These are phyloP conservation scores for Dryas integrifolia DNA, from an alignment of 331 rosid species.

Conservation along the genomic window DNA sequence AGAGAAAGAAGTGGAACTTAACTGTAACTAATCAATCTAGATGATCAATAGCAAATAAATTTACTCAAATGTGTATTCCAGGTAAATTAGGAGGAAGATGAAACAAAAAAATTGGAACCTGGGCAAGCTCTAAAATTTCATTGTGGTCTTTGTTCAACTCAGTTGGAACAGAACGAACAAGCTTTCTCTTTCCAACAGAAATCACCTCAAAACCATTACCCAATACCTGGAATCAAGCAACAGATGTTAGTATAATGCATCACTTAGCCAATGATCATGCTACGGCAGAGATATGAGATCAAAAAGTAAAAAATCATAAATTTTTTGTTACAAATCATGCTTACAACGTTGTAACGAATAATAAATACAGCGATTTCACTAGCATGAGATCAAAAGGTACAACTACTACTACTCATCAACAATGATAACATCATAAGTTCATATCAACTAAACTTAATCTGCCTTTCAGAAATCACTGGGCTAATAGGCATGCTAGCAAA, in stretches of 20 bases:
- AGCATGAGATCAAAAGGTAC: background rate
- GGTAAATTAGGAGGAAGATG: background rate
- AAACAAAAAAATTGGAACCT: constrained; percentile 45
- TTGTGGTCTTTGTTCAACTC: constrained; percentile 98
- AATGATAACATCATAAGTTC: background rate
- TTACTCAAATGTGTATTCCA: background rate
- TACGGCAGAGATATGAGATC: background rate
- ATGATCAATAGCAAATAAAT: background rate
- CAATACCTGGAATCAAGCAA: constrained; percentile 55
- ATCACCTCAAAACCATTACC: constrained; percentile 97
- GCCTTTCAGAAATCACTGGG: background rate
- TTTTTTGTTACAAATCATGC: no score
- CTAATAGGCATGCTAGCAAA: background rate
- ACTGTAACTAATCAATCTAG: background rate
- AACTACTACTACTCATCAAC: background rate
- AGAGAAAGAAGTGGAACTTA: background rate
- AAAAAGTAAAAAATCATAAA: no score
- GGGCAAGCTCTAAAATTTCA: constrained; percentile 95
- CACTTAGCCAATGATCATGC: constrained; percentile 18
- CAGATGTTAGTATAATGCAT: constrained; percentile 11
- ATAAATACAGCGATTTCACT: background rate
- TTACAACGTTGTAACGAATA: background rate
- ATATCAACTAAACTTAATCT: background rate
- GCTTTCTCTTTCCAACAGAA: constrained; percentile 88
- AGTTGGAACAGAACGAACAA: constrained; percentile 96